Conservation (phyloP, 805 yeast species). For the Schwanniomyces yamadae region DNA sequence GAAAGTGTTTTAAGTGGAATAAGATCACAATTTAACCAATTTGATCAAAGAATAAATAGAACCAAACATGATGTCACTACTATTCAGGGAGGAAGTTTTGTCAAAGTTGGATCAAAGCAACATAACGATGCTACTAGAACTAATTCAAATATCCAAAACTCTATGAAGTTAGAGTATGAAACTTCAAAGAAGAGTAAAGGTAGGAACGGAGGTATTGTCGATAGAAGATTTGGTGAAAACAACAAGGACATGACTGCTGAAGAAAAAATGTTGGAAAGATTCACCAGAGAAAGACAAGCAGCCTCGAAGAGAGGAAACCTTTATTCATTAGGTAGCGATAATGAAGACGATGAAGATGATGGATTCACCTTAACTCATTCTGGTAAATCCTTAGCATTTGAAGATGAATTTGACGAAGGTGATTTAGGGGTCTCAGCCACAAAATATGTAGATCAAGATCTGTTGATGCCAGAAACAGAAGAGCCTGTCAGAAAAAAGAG, state of each 20-base stretch:
- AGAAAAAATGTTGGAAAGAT: slow-evolving; percentile 93
- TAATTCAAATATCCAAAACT: slow-evolving; percentile 37
- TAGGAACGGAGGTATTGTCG: slow-evolving; percentile 75
- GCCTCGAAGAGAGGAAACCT: slow-evolving; percentile 53
- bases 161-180: slow-evolving; percentile 60
- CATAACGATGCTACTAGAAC: slow-evolving; percentile 33
- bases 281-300: slow-evolving; percentile 80
- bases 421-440: slow-evolving; percentile 23
- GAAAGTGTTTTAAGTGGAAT: slow-evolving; percentile 55
- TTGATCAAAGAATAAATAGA: slow-evolving; percentile 72
- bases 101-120: slow-evolving; percentile 40
- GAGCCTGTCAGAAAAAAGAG: slow-evolving; percentile 63
- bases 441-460: slow-evolving; percentile 41
- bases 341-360: slow-evolving; percentile 55
- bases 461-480: slow-evolving; percentile 18
- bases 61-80: slow-evolving; percentile 55
- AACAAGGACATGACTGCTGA: slow-evolving; percentile 70
- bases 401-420: slow-evolving; percentile 47
- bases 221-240: slow-evolving; percentile 90
- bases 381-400: slow-evolving; percentile 64
- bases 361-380: slow-evolving; percentile 68
- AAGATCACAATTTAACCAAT: slow-evolving; percentile 85
- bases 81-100: slow-evolving; percentile 43
- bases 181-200: slow-evolving; percentile 61
- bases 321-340: slow-evolving; percentile 63